Evolutionary conservation across 139 green algal genomes (phyloP).

Genomic region (Closterium sp.): DNA sequence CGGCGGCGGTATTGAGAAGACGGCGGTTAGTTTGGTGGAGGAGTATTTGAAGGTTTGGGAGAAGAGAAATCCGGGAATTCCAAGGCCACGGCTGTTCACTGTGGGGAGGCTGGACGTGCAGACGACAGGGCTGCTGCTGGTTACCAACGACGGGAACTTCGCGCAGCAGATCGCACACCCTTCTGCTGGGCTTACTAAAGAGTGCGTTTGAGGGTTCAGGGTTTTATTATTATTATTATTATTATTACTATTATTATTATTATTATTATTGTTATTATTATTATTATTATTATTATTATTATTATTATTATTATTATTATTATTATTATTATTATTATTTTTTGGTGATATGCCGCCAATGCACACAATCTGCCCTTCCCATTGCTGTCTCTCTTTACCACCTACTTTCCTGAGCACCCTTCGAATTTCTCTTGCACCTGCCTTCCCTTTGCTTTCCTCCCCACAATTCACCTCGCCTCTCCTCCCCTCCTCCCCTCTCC

Average conservation of each 20-base stretch:
- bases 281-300: no score
- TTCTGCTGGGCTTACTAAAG: conserved; percentile 38
- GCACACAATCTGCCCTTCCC: not conserved
- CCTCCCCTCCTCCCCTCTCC: no score
- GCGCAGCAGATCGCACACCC: conserved; percentile 31
- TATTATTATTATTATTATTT: no score
- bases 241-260: no score
- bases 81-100: conserved; percentile 85
- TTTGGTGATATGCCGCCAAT: no score
- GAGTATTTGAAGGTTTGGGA: conserved; percentile 1
- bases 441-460: no score
- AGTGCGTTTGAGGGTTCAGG: conserved; percentile 25
- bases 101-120: conserved; percentile 89
- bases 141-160: conserved; percentile 92
- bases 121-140: conserved; percentile 84
- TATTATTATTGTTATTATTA: no score
- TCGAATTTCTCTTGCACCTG: no score
- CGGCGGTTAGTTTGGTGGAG: not conserved
- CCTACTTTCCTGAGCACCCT: not conserved
- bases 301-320: no score
- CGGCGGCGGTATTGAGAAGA: not conserved
- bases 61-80: conserved; percentile 50
- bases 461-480: no score
- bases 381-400: no score
- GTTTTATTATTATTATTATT: no score